These are phyloP conservation scores for Colletotrichum tropicale DNA, from an alignment of 2,329 filamentous ascomycete species.

Conservation along the genomic window DNA sequence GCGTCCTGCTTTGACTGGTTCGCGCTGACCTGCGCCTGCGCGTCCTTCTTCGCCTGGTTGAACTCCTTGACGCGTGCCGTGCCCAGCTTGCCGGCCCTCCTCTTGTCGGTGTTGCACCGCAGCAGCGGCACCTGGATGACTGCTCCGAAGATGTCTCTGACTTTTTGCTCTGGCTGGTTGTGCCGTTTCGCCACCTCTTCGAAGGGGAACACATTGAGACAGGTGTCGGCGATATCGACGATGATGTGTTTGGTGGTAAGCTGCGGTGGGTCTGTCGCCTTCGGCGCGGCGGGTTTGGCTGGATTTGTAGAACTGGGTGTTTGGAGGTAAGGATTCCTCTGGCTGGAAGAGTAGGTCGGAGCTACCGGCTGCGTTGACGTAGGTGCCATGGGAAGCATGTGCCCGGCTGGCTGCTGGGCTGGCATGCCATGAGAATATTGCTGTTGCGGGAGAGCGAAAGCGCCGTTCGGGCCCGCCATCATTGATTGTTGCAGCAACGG, in stretches of 20 bases:
- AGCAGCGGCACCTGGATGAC: conserved; percentile 53
- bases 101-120: conserved; percentile 47
- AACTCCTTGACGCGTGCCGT: conserved; percentile 47
- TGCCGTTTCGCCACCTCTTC: conserved; percentile 49
- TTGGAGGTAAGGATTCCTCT: background rate
- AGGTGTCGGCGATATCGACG: conserved; percentile 54
- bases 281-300: background rate
- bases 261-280: conserved; percentile 24
- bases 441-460: conserved; percentile 4
- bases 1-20: background rate
- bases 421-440: background rate
- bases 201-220: conserved; percentile 50
- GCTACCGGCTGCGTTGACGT: background rate
- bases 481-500: conserved; percentile 12
- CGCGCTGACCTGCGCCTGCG: conserved; percentile 18
- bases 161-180: conserved; percentile 43
- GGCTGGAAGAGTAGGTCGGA: background rate
- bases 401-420: background rate
- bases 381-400: background rate
- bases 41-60: conserved; percentile 42
- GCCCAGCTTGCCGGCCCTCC: conserved; percentile 43
- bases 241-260: conserved; percentile 43
- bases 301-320: background rate
- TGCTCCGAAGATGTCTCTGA: conserved; percentile 51
- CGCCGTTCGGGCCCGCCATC: background rate